phyloP scores from a whole-genome alignment of 495 filamentous ascomycete genomes.

The Delitschia confertaspora region DNA sequence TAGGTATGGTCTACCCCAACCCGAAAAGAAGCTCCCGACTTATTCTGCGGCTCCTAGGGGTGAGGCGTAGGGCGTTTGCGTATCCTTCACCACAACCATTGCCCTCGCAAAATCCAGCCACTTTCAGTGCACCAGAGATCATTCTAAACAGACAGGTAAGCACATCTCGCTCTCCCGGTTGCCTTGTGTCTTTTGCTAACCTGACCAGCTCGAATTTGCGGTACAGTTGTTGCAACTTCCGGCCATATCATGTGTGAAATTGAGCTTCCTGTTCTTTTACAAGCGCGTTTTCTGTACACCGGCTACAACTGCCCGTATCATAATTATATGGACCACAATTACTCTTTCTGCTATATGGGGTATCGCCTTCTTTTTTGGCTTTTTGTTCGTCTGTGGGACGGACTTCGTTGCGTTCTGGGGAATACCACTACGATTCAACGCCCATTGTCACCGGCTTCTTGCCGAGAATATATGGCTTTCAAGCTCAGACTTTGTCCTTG shows the following conservation, averaged over 20 bases:
- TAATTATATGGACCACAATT: background rate
- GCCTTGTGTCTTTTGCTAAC: background rate
- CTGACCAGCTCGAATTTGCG: background rate
- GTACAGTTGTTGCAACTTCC: background rate
- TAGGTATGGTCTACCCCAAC: constrained; percentile 2
- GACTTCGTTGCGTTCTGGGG: constrained; percentile 1
- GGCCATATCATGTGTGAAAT: background rate
- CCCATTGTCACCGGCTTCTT: background rate
- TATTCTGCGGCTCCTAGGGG: too few relatives aligned
- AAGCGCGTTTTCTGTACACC: constrained; percentile 1
- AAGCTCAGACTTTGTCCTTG: background rate
- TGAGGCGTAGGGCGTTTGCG: background rate
- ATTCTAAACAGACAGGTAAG: background rate
- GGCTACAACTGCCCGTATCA: background rate
- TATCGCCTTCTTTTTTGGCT: constrained; percentile 1
- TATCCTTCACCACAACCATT: constrained; percentile 1
- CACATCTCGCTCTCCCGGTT: too few relatives aligned
- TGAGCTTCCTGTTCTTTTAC: constrained; percentile 7
- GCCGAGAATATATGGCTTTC: background rate
- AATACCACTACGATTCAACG: background rate
- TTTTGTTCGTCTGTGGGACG: constrained; percentile 1
- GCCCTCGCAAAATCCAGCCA: background rate
- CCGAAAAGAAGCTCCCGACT: too few relatives aligned
- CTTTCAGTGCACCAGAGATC: background rate
- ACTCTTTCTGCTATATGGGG: constrained; percentile 1